phyloP scores from a whole-genome alignment of 768 basidiomycete species.

The Sutorius australiensis region DNA sequence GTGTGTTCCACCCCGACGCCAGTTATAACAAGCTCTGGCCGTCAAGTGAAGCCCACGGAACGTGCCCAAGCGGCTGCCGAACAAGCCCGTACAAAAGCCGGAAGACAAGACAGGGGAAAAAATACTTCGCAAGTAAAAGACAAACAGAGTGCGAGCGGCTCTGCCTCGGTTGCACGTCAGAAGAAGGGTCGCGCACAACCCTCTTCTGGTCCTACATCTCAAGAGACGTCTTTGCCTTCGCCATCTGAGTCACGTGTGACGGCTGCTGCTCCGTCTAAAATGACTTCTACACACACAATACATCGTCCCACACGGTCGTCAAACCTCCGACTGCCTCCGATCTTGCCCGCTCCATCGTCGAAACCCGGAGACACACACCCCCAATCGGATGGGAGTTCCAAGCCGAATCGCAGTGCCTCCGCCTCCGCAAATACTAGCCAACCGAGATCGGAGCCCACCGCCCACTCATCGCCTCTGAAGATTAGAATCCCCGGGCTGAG shows the following conservation, averaged over 20 bases:
- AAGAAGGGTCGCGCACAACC: background rate
- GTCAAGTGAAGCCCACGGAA: constrained; percentile 19
- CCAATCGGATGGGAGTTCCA: background rate
- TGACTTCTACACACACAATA: background rate
- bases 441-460: background rate
- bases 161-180: background rate
- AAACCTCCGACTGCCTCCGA: constrained; percentile 6
- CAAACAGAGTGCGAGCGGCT: background rate
- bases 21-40: constrained; percentile 21
- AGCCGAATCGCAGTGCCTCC: background rate
- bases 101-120: constrained; percentile 5
- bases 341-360: background rate
- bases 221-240: background rate
- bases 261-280: background rate
- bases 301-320: constrained; percentile 12
- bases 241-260: background rate
- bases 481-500: background rate
- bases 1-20: constrained; percentile 6
- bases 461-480: background rate
- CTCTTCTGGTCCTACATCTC: background rate
- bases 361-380: background rate
- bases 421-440: background rate
- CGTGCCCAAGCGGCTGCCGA: constrained; percentile 15
- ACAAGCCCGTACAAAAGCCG: background rate
- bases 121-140: background rate